Evolutionary conservation across 768 basidiomycete genomes (phyloP), one percentile per base, ranked within the genome.

Genomic region (Panaeolus papilionaceus): DNA sequence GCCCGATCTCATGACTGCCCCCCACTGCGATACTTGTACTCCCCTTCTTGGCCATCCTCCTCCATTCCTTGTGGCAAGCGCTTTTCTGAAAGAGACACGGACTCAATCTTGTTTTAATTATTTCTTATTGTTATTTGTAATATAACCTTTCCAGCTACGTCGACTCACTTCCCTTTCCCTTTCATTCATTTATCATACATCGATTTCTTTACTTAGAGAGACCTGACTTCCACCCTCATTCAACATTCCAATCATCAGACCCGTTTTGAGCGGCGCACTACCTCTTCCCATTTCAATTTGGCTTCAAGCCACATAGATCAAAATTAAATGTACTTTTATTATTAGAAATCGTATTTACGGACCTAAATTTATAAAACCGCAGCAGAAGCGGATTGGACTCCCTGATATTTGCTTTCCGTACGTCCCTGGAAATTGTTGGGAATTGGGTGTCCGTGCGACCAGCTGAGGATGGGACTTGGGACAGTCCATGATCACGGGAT

Each of bases 261-360:
- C 54, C 54, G 26, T 58, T 33, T 28, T 10, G 20, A 58, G 33
- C 33, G 26, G 54, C 28, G 14, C 28, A 28, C 33, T 33, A 28
- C 14, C 33, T 16, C 14, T 28, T 14, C 28, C 16, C 16, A 40
- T 44, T 44, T 14, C 12, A 18, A n/a, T n/a, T 26, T 20, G 11
- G 20, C 47, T 49, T 49, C 20, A 7, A 26, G 47, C 47, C 2
- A 33, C 33, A 33, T 33, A 26, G 47, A 18, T 49, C 20, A 23
- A 23, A 49, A 49, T 23, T 49, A 20, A 20, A 45, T 49, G 47
- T 49, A 49, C 47, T 49, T 49, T 49, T 49, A 49, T 49, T 49
- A 49, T n/a, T 23, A 49, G 40, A 42, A 42, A 3, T 18, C 20
- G 18, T 11, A 28, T 16, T 33, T 23, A 23, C 33, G 54, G 28